Base-by-base conservation (phyloP, 1,139 yeast species). In the Taphrina flavorubra region DNA sequence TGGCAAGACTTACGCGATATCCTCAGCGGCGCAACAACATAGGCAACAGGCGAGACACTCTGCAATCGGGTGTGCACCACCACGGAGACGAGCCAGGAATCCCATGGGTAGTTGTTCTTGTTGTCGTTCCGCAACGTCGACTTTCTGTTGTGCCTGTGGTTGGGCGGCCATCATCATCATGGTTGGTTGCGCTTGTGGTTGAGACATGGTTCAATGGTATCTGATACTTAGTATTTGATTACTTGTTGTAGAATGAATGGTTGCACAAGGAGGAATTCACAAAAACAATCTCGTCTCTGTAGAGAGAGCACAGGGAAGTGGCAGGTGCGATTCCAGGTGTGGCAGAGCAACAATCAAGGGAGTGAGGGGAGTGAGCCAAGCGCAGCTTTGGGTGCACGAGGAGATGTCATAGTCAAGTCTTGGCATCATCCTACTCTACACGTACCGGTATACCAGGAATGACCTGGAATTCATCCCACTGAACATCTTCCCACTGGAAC, bases 101-200 rank as follows among this genome's bases (percentile, higher is more conserved):
- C 60, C 60, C 11, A 34, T 39, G 14, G 60, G 60, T 36, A 2
- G 42, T 39, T 39, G 42, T 53, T 56, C 36, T 40, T 56, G 51
- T 40, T 56, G 36, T 25, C 31, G 36, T 25, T 4, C 31, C 31
- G 2, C 31, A 25, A 25, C 4, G 40, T n/a, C 16, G 20, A 31
- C 14, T 31, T 39, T 31, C 16, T 37, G 6, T 36, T 56, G 34
- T 20, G 60, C 60, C 60, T 56, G 60, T 14, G 60, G 60, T n/a
- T 56, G 60, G 13, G 60, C 34, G 8, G 60, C 60, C 60, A 56
- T 56, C 60, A 56, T 56, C 60, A 56, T 56, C 60, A 56, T 56
- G 6, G 18, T 40, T 20, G 60, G 60, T 20, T 56, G 60, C 8
- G 60, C 49, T 40, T 56, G 58, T 56, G 60, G 60, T 40, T 56